A percentile compares a stretch with the other conserved stretches of the same genome.
phyloP scores from a whole-genome alignment of 495 filamentous ascomycete genomes.

The Platismatia glauca region DNA sequence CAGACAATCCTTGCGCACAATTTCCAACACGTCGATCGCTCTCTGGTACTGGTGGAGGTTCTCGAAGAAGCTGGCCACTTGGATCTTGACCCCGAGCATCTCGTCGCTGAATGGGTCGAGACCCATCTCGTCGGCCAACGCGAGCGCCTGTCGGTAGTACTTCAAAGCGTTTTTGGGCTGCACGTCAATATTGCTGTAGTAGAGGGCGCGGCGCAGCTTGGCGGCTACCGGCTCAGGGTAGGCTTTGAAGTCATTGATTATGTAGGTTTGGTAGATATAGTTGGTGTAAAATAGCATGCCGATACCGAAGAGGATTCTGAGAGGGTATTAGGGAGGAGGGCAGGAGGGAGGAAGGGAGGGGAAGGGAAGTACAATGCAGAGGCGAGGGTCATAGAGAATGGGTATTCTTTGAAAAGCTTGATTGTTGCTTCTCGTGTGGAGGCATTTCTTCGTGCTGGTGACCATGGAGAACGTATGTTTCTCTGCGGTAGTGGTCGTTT shows the following conservation, averaged over 20 bases:
- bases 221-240: conserved; percentile 75
- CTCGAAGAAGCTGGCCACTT: conserved; percentile 69
- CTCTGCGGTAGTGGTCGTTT: background rate
- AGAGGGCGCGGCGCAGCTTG: conserved; percentile 74
- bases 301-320: conserved; percentile 43
- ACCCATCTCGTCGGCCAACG: conserved; percentile 55
- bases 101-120: conserved; percentile 88
- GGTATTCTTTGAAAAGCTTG: conserved; percentile 25
- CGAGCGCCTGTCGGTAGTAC: conserved; percentile 70
- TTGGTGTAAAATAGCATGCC: conserved; percentile 45
- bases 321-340: background rate
- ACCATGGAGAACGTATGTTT: background rate
- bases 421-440: conserved; percentile 19
- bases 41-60: conserved; percentile 55
- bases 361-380: conserved; percentile 9
- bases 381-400: conserved; percentile 29
- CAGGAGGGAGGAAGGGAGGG: background rate
- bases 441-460: background rate
- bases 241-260: conserved; percentile 55
- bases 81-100: conserved; percentile 78
- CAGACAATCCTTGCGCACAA: conserved; percentile 50
- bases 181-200: conserved; percentile 66
- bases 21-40: conserved; percentile 66
- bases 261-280: conserved; percentile 59
- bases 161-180: conserved; percentile 67